Conservation (phyloP, 371 early-diverging fungal genomes). For the Mucor lusitanicus region DNA sequence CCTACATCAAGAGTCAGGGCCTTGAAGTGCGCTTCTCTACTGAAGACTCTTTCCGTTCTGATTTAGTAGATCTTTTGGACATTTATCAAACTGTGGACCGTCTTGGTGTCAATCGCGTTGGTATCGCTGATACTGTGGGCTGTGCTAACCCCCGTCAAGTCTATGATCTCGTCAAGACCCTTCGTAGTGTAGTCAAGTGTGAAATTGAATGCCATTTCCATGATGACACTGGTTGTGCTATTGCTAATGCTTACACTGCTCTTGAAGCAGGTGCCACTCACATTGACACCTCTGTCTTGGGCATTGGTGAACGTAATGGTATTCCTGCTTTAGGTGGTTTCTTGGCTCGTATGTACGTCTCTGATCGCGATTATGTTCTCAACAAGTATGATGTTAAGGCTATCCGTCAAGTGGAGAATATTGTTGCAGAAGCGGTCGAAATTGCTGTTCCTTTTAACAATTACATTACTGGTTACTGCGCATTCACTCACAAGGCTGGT, state of each 20-base stretch:
- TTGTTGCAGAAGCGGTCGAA: constrained; percentile 94
- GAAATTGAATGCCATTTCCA: constrained; percentile 99
- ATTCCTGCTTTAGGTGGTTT: constrained; percentile 95
- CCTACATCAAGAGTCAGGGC: constrained; percentile 91
- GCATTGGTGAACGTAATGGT: constrained; percentile 98
- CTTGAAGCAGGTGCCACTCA: constrained; percentile 97
- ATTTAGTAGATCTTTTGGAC: constrained; percentile 91
- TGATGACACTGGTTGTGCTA: constrained; percentile 98
- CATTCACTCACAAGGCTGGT: constrained; percentile 98
- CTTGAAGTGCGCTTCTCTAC: constrained; percentile 96
- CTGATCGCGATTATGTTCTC: constrained; percentile 85
- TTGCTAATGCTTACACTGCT: constrained; percentile 95
- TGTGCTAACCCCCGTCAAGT: constrained; percentile 98
- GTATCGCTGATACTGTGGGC: constrained; percentile 98
- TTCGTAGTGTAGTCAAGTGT: constrained; percentile 91
- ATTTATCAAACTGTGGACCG: constrained; percentile 94
- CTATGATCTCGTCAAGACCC: constrained; percentile 92
- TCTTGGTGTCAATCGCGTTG: constrained; percentile 95
- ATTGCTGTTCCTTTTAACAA: constrained; percentile 97
- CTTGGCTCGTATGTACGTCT: constrained; percentile 92
- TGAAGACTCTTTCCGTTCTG: constrained; percentile 96
- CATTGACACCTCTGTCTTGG: constrained; percentile 95
- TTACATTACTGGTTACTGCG: constrained; percentile 97
- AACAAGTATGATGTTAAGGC: constrained; percentile 86
- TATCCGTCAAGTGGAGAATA: constrained; percentile 91